phyloP scores from a whole-genome alignment of 225 moss, liverwort and hornwort genomes.

The Pseudisothecium myosuroides region DNA sequence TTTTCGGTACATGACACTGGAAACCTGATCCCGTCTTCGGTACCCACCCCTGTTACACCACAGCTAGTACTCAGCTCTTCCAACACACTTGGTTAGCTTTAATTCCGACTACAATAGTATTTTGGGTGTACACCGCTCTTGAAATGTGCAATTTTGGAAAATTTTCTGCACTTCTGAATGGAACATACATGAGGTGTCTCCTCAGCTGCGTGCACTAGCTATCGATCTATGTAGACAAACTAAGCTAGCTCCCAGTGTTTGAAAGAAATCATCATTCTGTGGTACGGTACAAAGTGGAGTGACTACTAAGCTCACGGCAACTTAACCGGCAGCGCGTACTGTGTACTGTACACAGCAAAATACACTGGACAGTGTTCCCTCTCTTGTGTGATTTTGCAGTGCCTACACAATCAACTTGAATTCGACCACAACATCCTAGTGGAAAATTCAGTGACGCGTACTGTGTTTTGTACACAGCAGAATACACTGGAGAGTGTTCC shows the following conservation, averaged over 20 bases:
- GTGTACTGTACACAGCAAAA: background rate
- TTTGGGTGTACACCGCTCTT: background rate
- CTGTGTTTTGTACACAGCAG: background rate
- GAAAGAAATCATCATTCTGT: background rate
- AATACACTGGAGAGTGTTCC: too few species aligned
- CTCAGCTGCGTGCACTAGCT: background rate
- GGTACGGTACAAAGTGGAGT: background rate
- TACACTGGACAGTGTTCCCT: too few species aligned
- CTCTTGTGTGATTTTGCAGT: too few species aligned
- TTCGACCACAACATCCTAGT: too few species aligned
- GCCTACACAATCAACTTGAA: background rate
- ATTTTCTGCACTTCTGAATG: background rate
- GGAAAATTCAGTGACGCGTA: too few species aligned
- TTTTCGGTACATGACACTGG: too few species aligned
- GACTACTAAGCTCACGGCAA: background rate
- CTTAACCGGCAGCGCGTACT: background rate
- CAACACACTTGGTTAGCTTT: background rate
- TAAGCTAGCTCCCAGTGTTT: background rate
- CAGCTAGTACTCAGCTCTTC: background rate
- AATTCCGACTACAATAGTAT: too few species aligned
- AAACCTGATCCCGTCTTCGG: background rate
- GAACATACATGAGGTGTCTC: too few species aligned
- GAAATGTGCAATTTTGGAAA: too few species aligned
- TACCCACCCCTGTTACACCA: background rate
- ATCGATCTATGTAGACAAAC: background rate